Conservation (phyloP, 2,329 filamentous ascomycete genomes). For the Colletotrichum costaricense region DNA sequence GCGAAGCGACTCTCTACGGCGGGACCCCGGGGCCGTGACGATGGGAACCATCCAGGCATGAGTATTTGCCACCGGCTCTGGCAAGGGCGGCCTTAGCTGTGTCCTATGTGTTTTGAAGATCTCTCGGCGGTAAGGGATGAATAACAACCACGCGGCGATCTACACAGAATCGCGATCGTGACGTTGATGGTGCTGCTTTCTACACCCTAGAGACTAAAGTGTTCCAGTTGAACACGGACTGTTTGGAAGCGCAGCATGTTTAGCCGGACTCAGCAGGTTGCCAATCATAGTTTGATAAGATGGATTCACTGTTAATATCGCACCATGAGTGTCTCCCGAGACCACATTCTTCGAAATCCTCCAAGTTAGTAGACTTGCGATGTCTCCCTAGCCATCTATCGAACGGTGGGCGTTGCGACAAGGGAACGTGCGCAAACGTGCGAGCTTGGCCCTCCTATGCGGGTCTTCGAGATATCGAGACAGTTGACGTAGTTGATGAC, state of each 20-base stretch:
- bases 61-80: slow-evolving; percentile 16
- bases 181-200: background rate
- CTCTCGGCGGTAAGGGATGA: background rate
- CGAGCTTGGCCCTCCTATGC: background rate
- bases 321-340: background rate
- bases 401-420: slow-evolving; percentile 3
- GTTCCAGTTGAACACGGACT: background rate
- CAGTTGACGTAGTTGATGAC: slow-evolving; percentile 2
- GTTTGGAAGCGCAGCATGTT: background rate
- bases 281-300: background rate
- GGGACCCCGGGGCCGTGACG: background rate
- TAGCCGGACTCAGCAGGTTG: background rate
- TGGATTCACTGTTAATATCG: background rate
- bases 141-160: background rate
- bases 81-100: background rate
- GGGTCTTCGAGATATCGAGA: background rate
- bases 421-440: slow-evolving; percentile 1
- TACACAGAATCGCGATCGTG: background rate
- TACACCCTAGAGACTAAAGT: background rate
- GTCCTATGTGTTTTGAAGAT: slow-evolving; percentile 7
- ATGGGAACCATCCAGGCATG: background rate
- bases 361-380: background rate
- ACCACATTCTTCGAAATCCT: background rate
- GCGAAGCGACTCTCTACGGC: slow-evolving; percentile 8
- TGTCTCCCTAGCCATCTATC: background rate